Conservation (phyloP, 139 green algal species). For the Chlamydomonas sphaeroides region DNA sequence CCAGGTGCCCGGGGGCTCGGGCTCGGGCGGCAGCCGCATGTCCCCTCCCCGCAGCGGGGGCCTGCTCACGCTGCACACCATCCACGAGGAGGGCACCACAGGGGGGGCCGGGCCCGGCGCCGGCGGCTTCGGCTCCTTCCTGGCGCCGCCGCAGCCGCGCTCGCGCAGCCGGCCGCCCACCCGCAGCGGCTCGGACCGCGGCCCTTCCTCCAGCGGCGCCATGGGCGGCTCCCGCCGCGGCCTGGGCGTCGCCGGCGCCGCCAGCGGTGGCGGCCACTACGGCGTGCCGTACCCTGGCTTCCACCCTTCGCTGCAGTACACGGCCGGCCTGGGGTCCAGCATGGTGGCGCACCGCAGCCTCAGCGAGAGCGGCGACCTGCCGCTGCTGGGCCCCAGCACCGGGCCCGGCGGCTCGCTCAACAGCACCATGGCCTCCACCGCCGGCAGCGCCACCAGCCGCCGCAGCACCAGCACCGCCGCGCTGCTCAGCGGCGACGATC, state of each 20-base stretch:
- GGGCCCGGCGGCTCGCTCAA: not conserved
- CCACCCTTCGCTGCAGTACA: not conserved
- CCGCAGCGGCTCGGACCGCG: not conserved
- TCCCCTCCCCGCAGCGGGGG: conserved; percentile 13
- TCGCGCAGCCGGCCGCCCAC: conserved; percentile 7
- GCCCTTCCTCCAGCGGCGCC: not conserved
- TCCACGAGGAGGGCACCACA: conserved; percentile 31
- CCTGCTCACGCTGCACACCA: conserved; percentile 30
- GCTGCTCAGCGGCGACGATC: conserved; percentile 34
- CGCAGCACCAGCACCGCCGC: conserved; percentile 12
- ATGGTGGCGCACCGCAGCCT: not conserved
- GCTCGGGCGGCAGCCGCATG: not conserved
- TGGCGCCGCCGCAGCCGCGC: too few relatives aligned
- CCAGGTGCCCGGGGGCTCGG: too few relatives aligned
- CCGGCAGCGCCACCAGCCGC: not conserved
- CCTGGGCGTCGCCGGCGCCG: not conserved
- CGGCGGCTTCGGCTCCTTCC: too few relatives aligned
- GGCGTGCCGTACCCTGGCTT: not conserved
- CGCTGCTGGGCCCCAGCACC: not conserved
- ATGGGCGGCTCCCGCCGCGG: too few relatives aligned
- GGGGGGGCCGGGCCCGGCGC: too few relatives aligned
- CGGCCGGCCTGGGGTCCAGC: not conserved
- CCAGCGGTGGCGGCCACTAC: not conserved
- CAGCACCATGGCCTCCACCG: conserved; percentile 15
- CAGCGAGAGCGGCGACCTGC: conserved; percentile 23